phyloP scores from a whole-genome alignment of 805 yeast genomes.

The Starmerella geochares region DNA sequence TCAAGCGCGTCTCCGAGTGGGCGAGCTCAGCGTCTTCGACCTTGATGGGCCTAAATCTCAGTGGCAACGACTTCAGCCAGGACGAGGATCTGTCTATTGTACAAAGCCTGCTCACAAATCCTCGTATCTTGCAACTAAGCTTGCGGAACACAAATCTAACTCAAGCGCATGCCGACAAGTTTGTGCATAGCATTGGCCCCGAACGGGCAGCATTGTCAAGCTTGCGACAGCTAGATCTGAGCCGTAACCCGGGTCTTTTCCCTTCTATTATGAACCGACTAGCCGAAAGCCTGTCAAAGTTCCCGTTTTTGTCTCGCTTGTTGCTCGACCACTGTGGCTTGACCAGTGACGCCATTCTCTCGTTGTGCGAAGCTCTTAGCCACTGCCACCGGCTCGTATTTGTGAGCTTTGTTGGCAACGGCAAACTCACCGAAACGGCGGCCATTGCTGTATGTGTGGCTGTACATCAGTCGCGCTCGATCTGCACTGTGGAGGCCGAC shows the following conservation, averaged over 20 bases:
- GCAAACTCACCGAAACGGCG: constrained; percentile 46
- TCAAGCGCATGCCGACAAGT: constrained; percentile 11
- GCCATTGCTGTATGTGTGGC: constrained; percentile 60
- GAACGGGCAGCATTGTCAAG: constrained; percentile 45
- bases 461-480: constrained; percentile 52
- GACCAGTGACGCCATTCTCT: constrained; percentile 43
- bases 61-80: constrained; percentile 55
- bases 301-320: constrained; percentile 51
- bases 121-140: constrained; percentile 50
- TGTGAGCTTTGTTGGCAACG: constrained; percentile 58
- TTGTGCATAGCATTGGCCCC: constrained; percentile 31
- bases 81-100: constrained; percentile 23
- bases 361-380: constrained; percentile 58
- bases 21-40: constrained; percentile 35
- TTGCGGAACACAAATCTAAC: constrained; percentile 28
- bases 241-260: constrained; percentile 57
- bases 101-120: constrained; percentile 29
- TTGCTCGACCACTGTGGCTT: constrained; percentile 64
- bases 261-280: constrained; percentile 51
- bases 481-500: constrained; percentile 61
- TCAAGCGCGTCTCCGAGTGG: constrained; percentile 51
- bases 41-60: constrained; percentile 67
- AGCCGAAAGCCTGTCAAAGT: constrained; percentile 56
- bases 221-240: constrained; percentile 64
- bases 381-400: constrained; percentile 57